Evolutionary conservation across 2,329 filamentous ascomycete genomes (phyloP).

Genomic region (Diaporthe velutina): DNA sequence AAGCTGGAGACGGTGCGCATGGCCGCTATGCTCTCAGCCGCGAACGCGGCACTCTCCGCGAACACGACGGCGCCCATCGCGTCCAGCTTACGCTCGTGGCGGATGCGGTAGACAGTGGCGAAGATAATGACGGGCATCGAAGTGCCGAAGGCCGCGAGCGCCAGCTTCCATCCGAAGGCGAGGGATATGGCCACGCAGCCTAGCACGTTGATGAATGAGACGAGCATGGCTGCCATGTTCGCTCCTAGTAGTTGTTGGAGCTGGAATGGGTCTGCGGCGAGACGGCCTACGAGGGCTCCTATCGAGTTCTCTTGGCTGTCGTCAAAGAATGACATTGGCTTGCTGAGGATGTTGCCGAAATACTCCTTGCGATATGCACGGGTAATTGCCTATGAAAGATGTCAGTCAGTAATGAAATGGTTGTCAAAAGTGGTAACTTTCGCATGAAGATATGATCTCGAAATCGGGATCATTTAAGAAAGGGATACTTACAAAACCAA

Average conservation of each 20-base stretch:
- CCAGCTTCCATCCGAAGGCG: conserved; percentile 81
- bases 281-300: conserved; percentile 69
- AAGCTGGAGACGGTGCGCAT: conserved; percentile 74
- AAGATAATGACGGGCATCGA: conserved; percentile 51
- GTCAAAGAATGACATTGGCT: conserved; percentile 72
- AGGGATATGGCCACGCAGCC: conserved; percentile 73
- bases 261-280: conserved; percentile 68
- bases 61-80: conserved; percentile 69
- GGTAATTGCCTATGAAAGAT: neutral
- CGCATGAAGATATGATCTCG: too few relatives aligned
- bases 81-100: conserved; percentile 69
- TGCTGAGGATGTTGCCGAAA: conserved; percentile 68
- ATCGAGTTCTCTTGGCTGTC: conserved; percentile 55
- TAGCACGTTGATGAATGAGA: conserved; percentile 69
- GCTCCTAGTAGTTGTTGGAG: conserved; percentile 54
- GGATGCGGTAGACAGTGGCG: conserved; percentile 58
- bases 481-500: conserved; percentile 28
- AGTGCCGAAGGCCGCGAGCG: conserved; percentile 64
- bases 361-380: conserved; percentile 63
- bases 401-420: neutral
- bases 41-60: conserved; percentile 72
- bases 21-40: conserved; percentile 71
- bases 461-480: too few relatives aligned
- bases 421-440: too few relatives aligned
- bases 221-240: conserved; percentile 73